phyloP scores from a whole-genome alignment of 2,329 filamentous ascomycete species.

The Nigrospora osmanthi region DNA sequence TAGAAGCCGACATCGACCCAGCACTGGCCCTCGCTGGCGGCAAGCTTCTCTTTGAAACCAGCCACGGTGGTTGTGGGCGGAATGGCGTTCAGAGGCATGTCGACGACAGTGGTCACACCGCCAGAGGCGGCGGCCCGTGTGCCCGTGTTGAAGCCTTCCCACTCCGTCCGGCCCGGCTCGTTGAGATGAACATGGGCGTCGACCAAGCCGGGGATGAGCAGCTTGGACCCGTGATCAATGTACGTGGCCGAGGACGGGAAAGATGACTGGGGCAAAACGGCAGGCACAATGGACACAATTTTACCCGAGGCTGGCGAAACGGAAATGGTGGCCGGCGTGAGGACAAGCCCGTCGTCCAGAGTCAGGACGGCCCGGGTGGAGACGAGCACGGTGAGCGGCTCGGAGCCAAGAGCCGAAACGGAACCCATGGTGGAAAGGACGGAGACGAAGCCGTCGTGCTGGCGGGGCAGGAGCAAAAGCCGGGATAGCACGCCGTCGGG shows the following conservation, averaged over 20 bases:
- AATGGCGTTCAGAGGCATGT: slow-evolving; percentile 97
- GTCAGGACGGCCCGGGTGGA: slow-evolving; percentile 79
- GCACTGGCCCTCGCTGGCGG: slow-evolving; percentile 77
- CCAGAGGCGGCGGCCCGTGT: slow-evolving; percentile 91
- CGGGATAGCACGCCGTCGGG: background rate
- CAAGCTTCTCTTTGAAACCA: slow-evolving; percentile 77
- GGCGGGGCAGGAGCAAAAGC: background rate
- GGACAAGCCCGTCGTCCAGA: slow-evolving; percentile 49
- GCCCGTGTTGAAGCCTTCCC: slow-evolving; percentile 96
- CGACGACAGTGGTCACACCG: slow-evolving; percentile 91
- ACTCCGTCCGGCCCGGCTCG: slow-evolving; percentile 92
- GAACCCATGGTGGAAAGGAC: background rate
- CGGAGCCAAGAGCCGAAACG: slow-evolving; percentile 4
- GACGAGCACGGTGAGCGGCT: slow-evolving; percentile 62
- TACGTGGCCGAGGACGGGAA: slow-evolving; percentile 72
- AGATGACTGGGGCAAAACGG: slow-evolving; percentile 63
- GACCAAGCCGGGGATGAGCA: slow-evolving; percentile 84
- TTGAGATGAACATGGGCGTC: slow-evolving; percentile 98
- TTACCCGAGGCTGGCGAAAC: slow-evolving; percentile 75
- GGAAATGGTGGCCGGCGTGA: slow-evolving; percentile 77
- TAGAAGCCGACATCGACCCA: slow-evolving; percentile 99
- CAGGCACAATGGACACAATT: slow-evolving; percentile 68
- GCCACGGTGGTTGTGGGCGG: slow-evolving; percentile 87
- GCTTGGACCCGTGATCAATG: slow-evolving; percentile 73
- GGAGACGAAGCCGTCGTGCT: too few relatives aligned